phyloP scores from a whole-genome alignment of 352 stramenopile genomes.

The Blastocystis sp. region DNA sequence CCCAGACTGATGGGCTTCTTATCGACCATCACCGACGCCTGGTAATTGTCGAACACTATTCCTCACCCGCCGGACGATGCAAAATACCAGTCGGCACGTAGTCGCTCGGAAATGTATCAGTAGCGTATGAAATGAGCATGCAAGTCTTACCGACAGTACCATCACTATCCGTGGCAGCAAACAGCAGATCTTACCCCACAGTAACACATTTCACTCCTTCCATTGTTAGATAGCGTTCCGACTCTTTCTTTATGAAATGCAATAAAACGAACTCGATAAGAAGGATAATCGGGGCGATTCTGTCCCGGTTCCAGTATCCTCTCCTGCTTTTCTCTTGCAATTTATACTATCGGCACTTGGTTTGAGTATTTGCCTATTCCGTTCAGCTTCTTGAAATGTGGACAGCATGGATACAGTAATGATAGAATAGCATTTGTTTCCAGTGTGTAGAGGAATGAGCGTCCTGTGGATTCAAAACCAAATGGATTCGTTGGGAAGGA shows the following conservation, averaged over 20 bases:
- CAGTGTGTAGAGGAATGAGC: too few species aligned
- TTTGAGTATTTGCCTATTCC: not conserved
- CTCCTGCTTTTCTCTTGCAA: not conserved
- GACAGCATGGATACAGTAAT: too few species aligned
- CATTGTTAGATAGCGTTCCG: not conserved
- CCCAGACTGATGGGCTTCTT: conserved; percentile 89
- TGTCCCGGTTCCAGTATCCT: not conserved
- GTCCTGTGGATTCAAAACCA: too few species aligned
- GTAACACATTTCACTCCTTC: conserved; percentile 70
- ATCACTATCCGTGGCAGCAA: conserved; percentile 76
- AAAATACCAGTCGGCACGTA: conserved; percentile 87
- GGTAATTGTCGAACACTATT: conserved; percentile 74
- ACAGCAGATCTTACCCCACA: conserved; percentile 57
- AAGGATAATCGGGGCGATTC: not conserved
- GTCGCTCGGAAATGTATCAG: conserved; percentile 89
- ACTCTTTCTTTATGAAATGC: not conserved
- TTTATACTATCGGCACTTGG: not conserved
- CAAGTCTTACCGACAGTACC: conserved; percentile 91
- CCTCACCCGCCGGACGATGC: conserved; percentile 82
- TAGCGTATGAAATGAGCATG: conserved; percentile 92
- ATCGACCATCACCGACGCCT: conserved; percentile 79
- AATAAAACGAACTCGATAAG: conserved; percentile 10
- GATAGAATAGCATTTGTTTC: too few species aligned
- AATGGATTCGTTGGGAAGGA: too few species aligned
- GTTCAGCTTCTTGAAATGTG: too few species aligned